These are phyloP conservation scores for Gossypium trilobum DNA, from an alignment of 441 rosid species.

Conservation along the genomic window DNA sequence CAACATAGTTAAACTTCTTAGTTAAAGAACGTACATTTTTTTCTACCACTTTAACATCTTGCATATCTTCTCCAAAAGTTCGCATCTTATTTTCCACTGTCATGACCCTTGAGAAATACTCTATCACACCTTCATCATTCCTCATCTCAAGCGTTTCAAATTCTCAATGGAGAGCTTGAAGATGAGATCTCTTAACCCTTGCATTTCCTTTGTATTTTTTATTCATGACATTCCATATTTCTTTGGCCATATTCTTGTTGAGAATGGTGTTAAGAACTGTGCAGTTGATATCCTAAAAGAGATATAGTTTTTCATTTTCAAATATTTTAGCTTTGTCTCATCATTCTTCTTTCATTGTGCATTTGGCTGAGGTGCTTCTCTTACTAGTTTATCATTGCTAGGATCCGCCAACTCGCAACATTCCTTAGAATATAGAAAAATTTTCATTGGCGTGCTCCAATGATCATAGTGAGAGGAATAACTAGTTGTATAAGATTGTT, in stretches of 20 bases:
- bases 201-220: background rate
- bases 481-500: too few species aligned
- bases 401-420: too few species aligned
- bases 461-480: too few species aligned
- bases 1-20: background rate
- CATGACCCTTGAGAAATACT: background rate
- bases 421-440: too few species aligned
- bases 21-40: background rate
- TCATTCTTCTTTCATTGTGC: background rate
- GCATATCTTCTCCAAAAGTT: background rate
- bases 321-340: background rate
- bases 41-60: background rate
- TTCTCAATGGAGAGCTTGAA: background rate
- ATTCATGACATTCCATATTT: background rate
- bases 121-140: background rate
- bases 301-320: background rate
- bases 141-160: background rate
- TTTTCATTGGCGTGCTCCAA: too few species aligned
- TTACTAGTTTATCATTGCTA: too few species aligned
- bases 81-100: background rate
- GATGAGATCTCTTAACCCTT: background rate
- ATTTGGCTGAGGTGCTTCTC: background rate
- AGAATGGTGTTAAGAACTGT: background rate
- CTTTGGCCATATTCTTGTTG: background rate
- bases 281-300: background rate